Evolutionary conservation across 2,329 filamentous ascomycete species (phyloP).

Genomic region (Penicillium sp.): DNA sequence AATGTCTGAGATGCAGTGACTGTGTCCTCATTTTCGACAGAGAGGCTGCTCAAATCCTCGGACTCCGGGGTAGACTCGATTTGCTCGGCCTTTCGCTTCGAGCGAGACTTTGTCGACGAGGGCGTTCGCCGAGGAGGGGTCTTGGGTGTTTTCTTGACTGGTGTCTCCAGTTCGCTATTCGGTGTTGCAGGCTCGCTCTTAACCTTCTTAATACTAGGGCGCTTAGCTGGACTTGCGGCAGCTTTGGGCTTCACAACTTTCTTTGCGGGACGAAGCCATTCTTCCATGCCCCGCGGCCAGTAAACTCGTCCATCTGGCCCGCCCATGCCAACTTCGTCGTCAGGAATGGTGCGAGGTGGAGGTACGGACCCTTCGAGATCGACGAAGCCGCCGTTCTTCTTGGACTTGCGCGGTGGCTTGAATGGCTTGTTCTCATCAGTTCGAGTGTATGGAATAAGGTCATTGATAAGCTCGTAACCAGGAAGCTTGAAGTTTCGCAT

Average conservation of each 20-base stretch:
- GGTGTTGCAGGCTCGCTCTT: slow-evolving; percentile 25
- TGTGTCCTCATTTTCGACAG: slow-evolving; percentile 9
- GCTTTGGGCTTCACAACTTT: slow-evolving; percentile 47
- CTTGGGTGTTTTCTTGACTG: slow-evolving; percentile 22
- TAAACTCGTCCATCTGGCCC: slow-evolving; percentile 81
- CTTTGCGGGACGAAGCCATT: slow-evolving; percentile 84
- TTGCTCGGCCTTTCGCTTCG: slow-evolving; percentile 39
- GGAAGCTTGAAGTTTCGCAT: slow-evolving; percentile 87
- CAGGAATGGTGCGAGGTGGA: slow-evolving; percentile 55
- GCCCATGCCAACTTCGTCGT: slow-evolving; percentile 82
- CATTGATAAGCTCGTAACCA: slow-evolving; percentile 73
- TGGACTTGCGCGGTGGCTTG: slow-evolving; percentile 53
- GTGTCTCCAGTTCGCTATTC: slow-evolving; percentile 11
- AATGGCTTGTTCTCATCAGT: slow-evolving; percentile 71
- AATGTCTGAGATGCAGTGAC: slow-evolving; percentile 14
- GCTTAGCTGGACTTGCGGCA: slow-evolving; percentile 25
- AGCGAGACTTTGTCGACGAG: slow-evolving; percentile 22
- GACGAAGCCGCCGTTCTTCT: slow-evolving; percentile 47
- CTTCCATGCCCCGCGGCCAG: slow-evolving; percentile 87
- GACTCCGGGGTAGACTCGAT: slow-evolving; percentile 33
- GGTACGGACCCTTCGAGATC: slow-evolving; percentile 49
- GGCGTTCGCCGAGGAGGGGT: slow-evolving; percentile 23
- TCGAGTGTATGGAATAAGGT: slow-evolving; percentile 76
- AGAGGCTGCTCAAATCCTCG: slow-evolving; percentile 23
- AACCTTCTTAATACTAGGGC: slow-evolving; percentile 24